A percentile compares a stretch with the other conserved stretches of the same genome.
These are phyloP conservation scores for Claviceps quebecensis DNA, from an alignment of 2,329 filamentous ascomycete species.

Conservation along the genomic window DNA sequence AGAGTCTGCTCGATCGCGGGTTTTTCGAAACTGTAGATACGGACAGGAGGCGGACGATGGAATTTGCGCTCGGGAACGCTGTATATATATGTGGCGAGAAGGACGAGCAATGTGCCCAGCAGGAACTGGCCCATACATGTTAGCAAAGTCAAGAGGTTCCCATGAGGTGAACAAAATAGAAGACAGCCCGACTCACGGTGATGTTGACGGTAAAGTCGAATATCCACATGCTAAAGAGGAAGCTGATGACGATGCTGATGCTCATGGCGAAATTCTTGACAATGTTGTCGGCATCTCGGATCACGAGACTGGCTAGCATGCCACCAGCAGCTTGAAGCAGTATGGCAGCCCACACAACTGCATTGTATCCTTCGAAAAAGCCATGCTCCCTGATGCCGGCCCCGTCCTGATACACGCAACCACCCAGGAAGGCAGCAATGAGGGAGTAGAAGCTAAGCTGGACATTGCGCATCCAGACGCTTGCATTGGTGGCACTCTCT, in stretches of 20 bases:
- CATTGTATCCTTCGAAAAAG: slow-evolving; percentile 92
- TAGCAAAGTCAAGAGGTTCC: background rate
- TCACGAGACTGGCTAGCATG: slow-evolving; percentile 45
- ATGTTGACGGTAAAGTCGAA: slow-evolving; percentile 65
- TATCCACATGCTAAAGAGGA: slow-evolving; percentile 70
- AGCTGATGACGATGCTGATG: slow-evolving; percentile 80
- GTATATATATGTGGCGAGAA: slow-evolving; percentile 77
- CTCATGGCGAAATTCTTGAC: slow-evolving; percentile 89
- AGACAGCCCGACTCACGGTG: slow-evolving; percentile 41
- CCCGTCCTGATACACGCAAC: slow-evolving; percentile 77
- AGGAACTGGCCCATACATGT: slow-evolving; percentile 49
- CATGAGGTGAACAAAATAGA: background rate
- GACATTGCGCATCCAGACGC: slow-evolving; percentile 88
- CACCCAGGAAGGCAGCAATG: slow-evolving; percentile 75
- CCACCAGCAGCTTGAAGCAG: slow-evolving; percentile 72
- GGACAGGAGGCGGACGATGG: slow-evolving; percentile 48
- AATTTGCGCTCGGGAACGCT: slow-evolving; percentile 47
- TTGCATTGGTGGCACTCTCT: slow-evolving; percentile 60
- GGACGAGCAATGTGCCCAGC: slow-evolving; percentile 62
- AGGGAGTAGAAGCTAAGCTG: slow-evolving; percentile 91
- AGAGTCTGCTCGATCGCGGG: slow-evolving; percentile 38
- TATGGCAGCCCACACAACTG: slow-evolving; percentile 78
- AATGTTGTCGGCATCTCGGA: slow-evolving; percentile 48
- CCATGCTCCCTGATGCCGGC: slow-evolving; percentile 69
- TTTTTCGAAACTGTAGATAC: slow-evolving; percentile 66